A percentile compares a stretch with the other conserved stretches of the same genome.
Conservation (phyloP, 805 yeast genomes). For the Candida morakotiae region DNA sequence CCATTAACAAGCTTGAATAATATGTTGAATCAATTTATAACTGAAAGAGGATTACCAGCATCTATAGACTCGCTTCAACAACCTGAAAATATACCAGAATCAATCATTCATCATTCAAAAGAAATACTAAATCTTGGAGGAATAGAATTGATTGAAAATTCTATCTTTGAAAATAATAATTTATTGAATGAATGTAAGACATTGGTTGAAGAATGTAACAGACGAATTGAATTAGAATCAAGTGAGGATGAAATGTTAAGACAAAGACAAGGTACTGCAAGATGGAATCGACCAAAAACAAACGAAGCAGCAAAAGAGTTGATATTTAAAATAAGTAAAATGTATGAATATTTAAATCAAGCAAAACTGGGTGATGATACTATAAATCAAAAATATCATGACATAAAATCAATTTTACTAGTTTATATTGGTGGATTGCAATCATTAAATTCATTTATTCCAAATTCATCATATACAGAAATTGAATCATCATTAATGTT, state of each 20-base stretch:
- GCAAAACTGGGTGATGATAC: constrained; percentile 62
- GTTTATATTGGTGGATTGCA: constrained; percentile 40
- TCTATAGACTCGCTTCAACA: constrained; percentile 57
- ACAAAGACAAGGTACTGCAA: constrained; percentile 45
- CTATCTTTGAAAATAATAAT: constrained; percentile 43
- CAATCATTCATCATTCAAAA: constrained; percentile 52
- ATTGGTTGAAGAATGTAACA: constrained; percentile 43
- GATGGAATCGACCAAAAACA: constrained; percentile 54
- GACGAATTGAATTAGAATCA: constrained; percentile 45
- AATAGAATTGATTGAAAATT: constrained; percentile 30
- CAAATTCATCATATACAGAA: constrained; percentile 32
- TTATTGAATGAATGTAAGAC: constrained; percentile 38
- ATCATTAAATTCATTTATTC: constrained; percentile 31
- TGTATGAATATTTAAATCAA: constrained; percentile 47
- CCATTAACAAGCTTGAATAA: constrained; percentile 49
- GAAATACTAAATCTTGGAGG: constrained; percentile 56
- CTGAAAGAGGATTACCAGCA: constrained; percentile 54
- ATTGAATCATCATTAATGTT: constrained; percentile 27
- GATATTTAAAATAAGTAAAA: constrained; percentile 35
- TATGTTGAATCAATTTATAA: constrained; percentile 40
- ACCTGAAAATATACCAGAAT: constrained; percentile 56
- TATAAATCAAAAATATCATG: constrained; percentile 42
- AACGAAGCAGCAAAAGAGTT: constrained; percentile 39
- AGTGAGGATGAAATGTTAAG: constrained; percentile 53
- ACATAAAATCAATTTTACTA: constrained; percentile 44